A percentile compares a stretch with the other conserved stretches of the same genome.
phyloP scores from a whole-genome alignment of 106 monocot genomes.

The Triglochin maritima region DNA sequence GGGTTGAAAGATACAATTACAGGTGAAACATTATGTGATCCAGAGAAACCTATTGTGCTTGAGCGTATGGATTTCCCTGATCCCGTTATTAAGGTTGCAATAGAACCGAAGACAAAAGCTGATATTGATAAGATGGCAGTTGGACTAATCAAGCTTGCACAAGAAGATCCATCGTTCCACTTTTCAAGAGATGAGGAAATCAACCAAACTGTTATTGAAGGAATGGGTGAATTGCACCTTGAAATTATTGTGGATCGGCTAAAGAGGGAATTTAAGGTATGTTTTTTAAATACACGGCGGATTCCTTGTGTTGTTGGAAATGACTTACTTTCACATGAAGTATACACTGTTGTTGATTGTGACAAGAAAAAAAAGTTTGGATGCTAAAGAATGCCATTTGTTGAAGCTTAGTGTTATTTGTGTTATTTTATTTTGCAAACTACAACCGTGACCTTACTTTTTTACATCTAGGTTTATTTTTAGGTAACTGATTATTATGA shows the following conservation, averaged over 20 bases:
- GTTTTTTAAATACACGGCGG: conserved; percentile 4
- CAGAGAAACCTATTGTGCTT: conserved; percentile 85
- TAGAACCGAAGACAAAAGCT: conserved; percentile 97
- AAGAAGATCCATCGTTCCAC: conserved; percentile 98
- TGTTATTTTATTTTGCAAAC: too few relatives aligned
- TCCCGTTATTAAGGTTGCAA: conserved; percentile 98
- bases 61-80: conserved; percentile 99
- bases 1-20: conserved; percentile 95
- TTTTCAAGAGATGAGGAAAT: conserved; percentile 97
- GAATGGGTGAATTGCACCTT: conserved; percentile 98
- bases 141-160: conserved; percentile 89
- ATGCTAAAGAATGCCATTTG: too few relatives aligned
- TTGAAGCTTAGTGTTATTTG: too few relatives aligned
- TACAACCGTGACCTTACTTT: too few relatives aligned
- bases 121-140: conserved; percentile 93
- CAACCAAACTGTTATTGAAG: conserved; percentile 99
- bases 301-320: not conserved
- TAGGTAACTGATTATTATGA: too few relatives aligned
- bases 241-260: conserved; percentile 95
- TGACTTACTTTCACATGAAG: not conserved
- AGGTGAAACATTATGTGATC: conserved; percentile 84
- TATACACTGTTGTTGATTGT: not conserved
- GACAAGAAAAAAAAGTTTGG: not conserved
- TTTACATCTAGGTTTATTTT: too few relatives aligned
- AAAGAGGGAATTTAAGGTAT: conserved; percentile 90